Percentiles rank a stretch among this genome's conserved stretches.
phyloP scores from a whole-genome alignment of 306 rosid species.

The Castanospermum australe region DNA sequence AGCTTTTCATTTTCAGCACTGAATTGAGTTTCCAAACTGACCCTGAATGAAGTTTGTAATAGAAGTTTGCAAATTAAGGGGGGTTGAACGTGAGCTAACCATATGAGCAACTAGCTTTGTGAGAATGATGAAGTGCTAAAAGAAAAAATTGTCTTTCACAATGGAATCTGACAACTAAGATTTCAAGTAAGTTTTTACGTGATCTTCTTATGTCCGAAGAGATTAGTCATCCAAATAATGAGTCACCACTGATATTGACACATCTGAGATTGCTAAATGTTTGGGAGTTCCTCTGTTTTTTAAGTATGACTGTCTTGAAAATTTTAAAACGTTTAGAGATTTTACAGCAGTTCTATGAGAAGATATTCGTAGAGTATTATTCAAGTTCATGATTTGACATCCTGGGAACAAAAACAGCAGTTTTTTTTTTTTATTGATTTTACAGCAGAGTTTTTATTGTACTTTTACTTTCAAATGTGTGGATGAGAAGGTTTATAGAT shows the following conservation, averaged over 20 bases:
- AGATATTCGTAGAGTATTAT: neutral
- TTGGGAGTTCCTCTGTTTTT: neutral
- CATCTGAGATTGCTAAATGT: neutral
- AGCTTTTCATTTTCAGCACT: neutral
- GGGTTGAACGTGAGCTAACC: neutral
- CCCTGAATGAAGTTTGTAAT: neutral
- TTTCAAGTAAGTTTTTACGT: neutral
- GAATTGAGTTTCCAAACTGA: neutral
- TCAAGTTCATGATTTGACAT: neutral
- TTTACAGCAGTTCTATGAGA: neutral
- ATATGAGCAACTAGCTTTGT: neutral
- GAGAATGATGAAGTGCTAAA: neutral
- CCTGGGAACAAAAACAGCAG: neutral
- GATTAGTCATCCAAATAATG: neutral
- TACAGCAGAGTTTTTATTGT: too few relatives aligned
- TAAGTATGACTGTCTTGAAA: neutral
- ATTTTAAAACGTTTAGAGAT: neutral
- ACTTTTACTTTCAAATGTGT: conserved; percentile 22
- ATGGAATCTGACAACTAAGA: neutral
- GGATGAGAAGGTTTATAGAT: conserved; percentile 24
- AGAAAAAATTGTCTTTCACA: neutral
- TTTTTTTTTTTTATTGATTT: too few relatives aligned
- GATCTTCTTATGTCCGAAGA: neutral
- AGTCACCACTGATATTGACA: neutral
- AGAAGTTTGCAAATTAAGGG: neutral